A percentile compares a stretch with the other conserved stretches of the same genome.
phyloP scores from a whole-genome alignment of 23 red algal genomes.

The Porphyridium purpureum region DNA sequence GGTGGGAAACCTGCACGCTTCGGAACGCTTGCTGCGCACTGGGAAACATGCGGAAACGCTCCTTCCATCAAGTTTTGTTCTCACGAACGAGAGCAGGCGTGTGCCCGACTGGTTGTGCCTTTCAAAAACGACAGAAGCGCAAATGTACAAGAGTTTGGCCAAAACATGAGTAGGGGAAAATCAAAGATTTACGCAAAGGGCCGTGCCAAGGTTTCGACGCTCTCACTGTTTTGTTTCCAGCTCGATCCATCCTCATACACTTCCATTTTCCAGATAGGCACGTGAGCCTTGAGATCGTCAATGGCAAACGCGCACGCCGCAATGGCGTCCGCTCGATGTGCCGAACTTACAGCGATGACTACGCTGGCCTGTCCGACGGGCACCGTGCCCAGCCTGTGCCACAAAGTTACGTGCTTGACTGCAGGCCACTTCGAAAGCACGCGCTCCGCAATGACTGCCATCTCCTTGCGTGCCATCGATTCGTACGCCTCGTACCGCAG shows the following conservation, averaged over 20 bases:
- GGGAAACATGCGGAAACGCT: too few species aligned
- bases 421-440: conserved; percentile 7
- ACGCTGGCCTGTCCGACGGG: conserved; percentile 64
- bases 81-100: too few species aligned
- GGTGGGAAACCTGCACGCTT: too few species aligned
- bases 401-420: conserved; percentile 26
- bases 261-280: conserved; percentile 90
- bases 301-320: conserved; percentile 78
- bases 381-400: conserved; percentile 56
- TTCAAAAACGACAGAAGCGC: too few species aligned
- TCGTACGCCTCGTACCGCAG: conserved; percentile 79
- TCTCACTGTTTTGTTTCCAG: conserved; percentile 54
- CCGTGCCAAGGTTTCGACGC: too few species aligned
- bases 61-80: too few species aligned
- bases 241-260: conserved; percentile 37
- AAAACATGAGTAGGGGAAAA: too few species aligned
- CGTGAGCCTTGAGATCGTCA: conserved; percentile 73
- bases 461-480: conserved; percentile 58
- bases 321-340: conserved; percentile 68
- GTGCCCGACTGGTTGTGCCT: too few species aligned
- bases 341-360: conserved; percentile 55
- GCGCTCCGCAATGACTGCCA: conserved; percentile 4
- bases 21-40: too few species aligned
- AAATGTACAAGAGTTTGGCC: too few species aligned
- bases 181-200: too few species aligned